Base-by-base conservation (phyloP, 2,329 filamentous ascomycete species). In the Penicillium sp. region DNA sequence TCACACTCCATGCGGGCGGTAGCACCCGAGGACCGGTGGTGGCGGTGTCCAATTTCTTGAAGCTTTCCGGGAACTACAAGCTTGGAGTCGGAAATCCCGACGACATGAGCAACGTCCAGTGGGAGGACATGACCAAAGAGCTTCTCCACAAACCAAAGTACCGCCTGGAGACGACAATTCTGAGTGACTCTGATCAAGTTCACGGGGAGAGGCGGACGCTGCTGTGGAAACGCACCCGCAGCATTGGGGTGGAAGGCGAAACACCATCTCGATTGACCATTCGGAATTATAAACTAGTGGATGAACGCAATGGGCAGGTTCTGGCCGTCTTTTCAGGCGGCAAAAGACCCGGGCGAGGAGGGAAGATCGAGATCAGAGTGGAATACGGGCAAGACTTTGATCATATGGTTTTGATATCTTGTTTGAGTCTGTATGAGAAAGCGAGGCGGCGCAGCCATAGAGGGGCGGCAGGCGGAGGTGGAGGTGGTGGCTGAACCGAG, bases 211-310 rank as follows among this genome's bases (percentile, higher is more conserved):
- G 62, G 21, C 50, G 55, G 27, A 50, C 53, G 21, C 68, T 67
- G 40, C 42, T 63, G 4, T 70, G 67, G 67, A 69, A 69, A 45
- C 58, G 62, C 27, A 70, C 67, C 6, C 64, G 57, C 29, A 58
- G 46, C 16, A 52, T 66, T 13, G 63, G 56, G 3, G 56, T 67
- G 27, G 61, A 58, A 8, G 57, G 53, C 22, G 55, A 57, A n/a
- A 54, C 40, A n/a, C 59, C 63, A 5, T 29, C 48, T 27, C 31
- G 27, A 34, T 54, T 62, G 38, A 64, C 61, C 41, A 13, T 38
- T 10, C 57, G 53, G 5, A 72, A 69, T 53, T 68, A 63, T 48
- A 70, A 71, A 47, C 48, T 66, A 22, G 49, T 65, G 13, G 60
- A 66, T 42, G 57, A 56, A 29, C 39, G 13, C 18, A 59, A 52